Base-by-base conservation (phyloP, 352 stramenopile species). In the Phytophthora pluvialis region DNA sequence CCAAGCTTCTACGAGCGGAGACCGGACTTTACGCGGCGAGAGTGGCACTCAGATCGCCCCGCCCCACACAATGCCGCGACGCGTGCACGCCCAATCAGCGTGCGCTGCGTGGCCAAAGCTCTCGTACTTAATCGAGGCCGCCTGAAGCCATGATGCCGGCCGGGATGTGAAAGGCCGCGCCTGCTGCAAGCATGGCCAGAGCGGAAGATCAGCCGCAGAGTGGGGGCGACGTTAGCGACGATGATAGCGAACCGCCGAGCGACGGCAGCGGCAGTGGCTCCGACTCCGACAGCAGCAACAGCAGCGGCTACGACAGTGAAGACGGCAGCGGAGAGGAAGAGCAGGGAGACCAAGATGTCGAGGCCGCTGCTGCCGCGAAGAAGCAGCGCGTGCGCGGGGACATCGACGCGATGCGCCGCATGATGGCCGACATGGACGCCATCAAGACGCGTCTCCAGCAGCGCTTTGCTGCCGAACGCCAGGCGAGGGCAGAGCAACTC, bases 371-470 rank as follows among this genome's bases (percentile, higher is more conserved):
- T 10, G 50, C 49, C 3, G 52, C 60, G 21, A 83, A 83, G 62
- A 67, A 75, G 38, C 48, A 60, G 39, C 62, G 59, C 2, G 76
- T 90, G 26, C 73, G 64, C 13, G 45, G 38, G 2, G 77, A 88
- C 21, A 63, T 90, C 0, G 61, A 72, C 10, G 75, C 74, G 48
- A 78, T 91, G 60, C 72, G 51, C 11, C 57, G 57, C 39, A 84
- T 91, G 79, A 70, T 81, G 38, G 71, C 53, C 3, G 76, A 89
- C 29, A 92, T 92, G 78, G 75, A 86, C 42, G 65, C 70, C n/a
- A 77, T 90, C 39, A 90, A 81, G 47, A 46, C 54, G 56, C 76
- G 78, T 4, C 49, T 90, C 32, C 63, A 87, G 53, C 82, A 89
- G 29, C 74, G 78, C 8, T 67, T 90, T 6, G 36, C 51, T 36